A percentile compares a stretch with the other conserved stretches of the same genome.
Evolutionary conservation across 2,329 filamentous ascomycete species (phyloP).

Genomic region (Colletotrichum graminicola): DNA sequence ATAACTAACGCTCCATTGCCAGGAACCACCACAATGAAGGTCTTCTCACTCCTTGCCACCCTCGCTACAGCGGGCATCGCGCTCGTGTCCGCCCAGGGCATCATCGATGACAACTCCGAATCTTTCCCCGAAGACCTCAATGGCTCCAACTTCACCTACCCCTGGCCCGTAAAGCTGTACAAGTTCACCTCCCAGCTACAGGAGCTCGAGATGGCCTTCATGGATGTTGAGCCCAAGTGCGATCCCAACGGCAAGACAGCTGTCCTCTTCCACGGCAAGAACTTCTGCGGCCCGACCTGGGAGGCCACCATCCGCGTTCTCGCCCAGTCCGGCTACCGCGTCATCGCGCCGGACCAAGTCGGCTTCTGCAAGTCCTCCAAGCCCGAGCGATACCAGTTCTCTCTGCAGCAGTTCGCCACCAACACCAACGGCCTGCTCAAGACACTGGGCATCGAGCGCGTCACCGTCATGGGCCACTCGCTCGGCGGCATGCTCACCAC

Average conservation of each 20-base stretch:
- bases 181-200: constrained; percentile 61
- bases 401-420: constrained; percentile 62
- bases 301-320: constrained; percentile 59
- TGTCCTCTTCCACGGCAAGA: constrained; percentile 67
- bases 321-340: constrained; percentile 59
- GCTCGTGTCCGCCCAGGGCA: constrained; percentile 46
- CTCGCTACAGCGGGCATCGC: constrained; percentile 40
- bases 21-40: constrained; percentile 42
- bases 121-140: constrained; percentile 58
- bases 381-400: constrained; percentile 64
- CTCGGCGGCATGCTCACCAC: constrained; percentile 67
- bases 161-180: constrained; percentile 63
- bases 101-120: constrained; percentile 51
- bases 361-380: constrained; percentile 71
- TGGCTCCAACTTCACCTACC: constrained; percentile 66
- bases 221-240: constrained; percentile 60
- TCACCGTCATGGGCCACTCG: constrained; percentile 66
- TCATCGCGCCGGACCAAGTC: constrained; percentile 66
- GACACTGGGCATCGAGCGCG: constrained; percentile 56
- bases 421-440: constrained; percentile 64
- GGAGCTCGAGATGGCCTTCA: constrained; percentile 67
- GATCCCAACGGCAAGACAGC: constrained; percentile 56
- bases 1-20: not conserved
- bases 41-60: constrained; percentile 34
- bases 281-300: constrained; percentile 69